Percentiles rank a stretch among this genome's conserved stretches.
phyloP scores from a whole-genome alignment of 495 filamentous ascomycete species.

The Hypoxylon subgilvum region DNA sequence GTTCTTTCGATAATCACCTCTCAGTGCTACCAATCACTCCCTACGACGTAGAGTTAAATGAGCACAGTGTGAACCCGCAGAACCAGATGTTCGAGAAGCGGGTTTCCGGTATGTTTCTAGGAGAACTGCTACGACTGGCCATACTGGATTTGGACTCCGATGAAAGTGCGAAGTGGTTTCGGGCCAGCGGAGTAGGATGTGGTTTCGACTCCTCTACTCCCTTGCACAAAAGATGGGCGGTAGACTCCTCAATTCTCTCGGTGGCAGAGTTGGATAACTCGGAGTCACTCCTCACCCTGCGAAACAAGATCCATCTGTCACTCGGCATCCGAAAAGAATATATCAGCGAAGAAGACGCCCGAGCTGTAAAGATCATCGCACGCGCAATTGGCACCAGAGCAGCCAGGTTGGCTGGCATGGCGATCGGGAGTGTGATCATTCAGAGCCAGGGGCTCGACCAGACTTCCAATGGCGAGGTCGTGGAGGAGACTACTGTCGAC shows the following conservation, averaged over 20 bases:
- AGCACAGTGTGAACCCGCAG: slow-evolving; percentile 84
- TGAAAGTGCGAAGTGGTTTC: too few relatives aligned
- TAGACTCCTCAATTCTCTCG: too few relatives aligned
- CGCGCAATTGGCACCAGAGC: slow-evolving; percentile 51
- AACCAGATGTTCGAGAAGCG: slow-evolving; percentile 99
- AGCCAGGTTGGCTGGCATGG: slow-evolving; percentile 85
- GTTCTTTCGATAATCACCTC: slow-evolving; percentile 93
- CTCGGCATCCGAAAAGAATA: too few relatives aligned
- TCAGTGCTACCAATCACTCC: slow-evolving; percentile 82
- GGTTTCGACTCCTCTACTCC: too few relatives aligned
- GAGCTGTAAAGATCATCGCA: too few relatives aligned
- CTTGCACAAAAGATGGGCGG: too few relatives aligned
- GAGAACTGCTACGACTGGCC: slow-evolving; percentile 85
- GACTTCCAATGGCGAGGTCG: slow-evolving; percentile 50
- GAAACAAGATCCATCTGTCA: too few relatives aligned
- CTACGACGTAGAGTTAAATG: slow-evolving; percentile 82
- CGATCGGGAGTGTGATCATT: slow-evolving; percentile 81
- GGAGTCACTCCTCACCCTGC: too few relatives aligned
- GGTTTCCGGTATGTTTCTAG: slow-evolving; percentile 96
- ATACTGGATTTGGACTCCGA: slow-evolving; percentile 70
- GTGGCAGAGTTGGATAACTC: too few relatives aligned
- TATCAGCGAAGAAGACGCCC: too few relatives aligned
- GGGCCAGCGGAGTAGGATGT: too few relatives aligned
- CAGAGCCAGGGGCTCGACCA: slow-evolving; percentile 69
- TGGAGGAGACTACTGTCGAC: too few relatives aligned